Base-by-base conservation (phyloP, 192 early-diverging fungal genomes). In the Rhizophagus clarus region DNA sequence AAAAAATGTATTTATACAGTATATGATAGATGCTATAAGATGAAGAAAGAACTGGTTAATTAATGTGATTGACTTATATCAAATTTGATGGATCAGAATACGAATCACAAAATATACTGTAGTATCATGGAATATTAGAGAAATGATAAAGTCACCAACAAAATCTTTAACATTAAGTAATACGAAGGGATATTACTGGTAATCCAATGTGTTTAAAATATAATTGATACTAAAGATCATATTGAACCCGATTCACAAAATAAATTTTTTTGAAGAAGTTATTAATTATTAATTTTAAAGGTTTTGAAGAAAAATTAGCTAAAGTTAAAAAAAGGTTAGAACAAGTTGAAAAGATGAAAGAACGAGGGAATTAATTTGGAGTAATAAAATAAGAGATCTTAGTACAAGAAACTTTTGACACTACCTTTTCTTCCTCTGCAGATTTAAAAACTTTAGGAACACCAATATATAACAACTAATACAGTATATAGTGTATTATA, bases 311-410 rank as follows among this genome's bases (percentile, higher is more conserved):
- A 15, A 29, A 51, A 14, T 77, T 77, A 11, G 11, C 66, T 34
- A 66, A 77, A 47, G 76, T 77, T 31, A 2, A 17, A 14, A 29
- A 56, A 49, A 61, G 63, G 68, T 22, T 77, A 12, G 45, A 77
- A 29, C 63, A 77, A 40, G 45, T 77, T 37, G 64, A 77, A 20
- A 77, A 68, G 76, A 67, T 3, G 37, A 77, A 51, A 29, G 64
- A 10, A 77, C 76, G 26, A 77, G 64, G 56, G 76, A 77, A 68
- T 49, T 77, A 29, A 68, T 77, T 49, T 77, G 76, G 76, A 77
- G 76, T 77, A 61, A 32, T 12, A 77, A 51, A 77, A 77, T 77
- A 66, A 29, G 6, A 22, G n/a, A 62, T 22, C 20, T 22, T 20
- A n/a, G 24, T 62, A 15, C 12, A 15, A 37, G 5, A 37, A 37